These are phyloP conservation scores for Pseudocercospora cruenta DNA, from an alignment of 2,329 filamentous ascomycete genomes.

Conservation along the genomic window DNA sequence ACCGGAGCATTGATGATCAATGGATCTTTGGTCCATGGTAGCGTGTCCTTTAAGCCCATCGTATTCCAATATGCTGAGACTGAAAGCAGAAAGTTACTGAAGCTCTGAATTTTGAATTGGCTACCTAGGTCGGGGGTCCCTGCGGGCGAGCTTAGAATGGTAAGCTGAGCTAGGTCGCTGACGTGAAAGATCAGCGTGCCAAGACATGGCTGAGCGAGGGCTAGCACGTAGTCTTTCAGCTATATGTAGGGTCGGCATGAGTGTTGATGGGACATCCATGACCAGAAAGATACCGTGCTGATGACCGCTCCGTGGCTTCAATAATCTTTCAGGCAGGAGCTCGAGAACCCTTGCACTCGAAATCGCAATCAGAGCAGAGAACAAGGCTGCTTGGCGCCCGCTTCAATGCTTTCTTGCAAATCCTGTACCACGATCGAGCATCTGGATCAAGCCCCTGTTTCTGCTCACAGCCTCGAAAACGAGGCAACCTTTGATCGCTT, in stretches of 20 bases:
- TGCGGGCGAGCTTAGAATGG: not conserved
- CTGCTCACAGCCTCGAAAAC: not conserved
- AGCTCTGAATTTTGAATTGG: not conserved
- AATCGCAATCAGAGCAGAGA: not conserved
- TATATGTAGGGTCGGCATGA: not conserved
- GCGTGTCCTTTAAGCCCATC: conserved; percentile 10
- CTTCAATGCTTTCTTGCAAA: too few species aligned
- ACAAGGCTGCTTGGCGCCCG: not conserved
- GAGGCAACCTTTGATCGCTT: not conserved
- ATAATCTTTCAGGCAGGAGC: not conserved
- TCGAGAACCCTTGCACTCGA: not conserved
- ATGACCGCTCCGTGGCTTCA: not conserved
- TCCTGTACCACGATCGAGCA: too few species aligned
- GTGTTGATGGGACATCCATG: not conserved
- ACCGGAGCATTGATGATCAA: conserved; percentile 30
- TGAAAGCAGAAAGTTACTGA: not conserved
- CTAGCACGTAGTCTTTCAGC: not conserved
- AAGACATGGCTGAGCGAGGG: not conserved
- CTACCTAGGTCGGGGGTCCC: not conserved
- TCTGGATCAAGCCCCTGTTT: too few species aligned
- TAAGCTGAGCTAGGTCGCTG: not conserved
- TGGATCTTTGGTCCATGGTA: conserved; percentile 25
- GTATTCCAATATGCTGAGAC: not conserved
- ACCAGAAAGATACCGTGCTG: not conserved
- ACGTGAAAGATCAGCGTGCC: conserved; percentile 1